Evolutionary conservation across 768 basidiomycete genomes (phyloP).

Genomic region (Rhodotorula diobovata): DNA sequence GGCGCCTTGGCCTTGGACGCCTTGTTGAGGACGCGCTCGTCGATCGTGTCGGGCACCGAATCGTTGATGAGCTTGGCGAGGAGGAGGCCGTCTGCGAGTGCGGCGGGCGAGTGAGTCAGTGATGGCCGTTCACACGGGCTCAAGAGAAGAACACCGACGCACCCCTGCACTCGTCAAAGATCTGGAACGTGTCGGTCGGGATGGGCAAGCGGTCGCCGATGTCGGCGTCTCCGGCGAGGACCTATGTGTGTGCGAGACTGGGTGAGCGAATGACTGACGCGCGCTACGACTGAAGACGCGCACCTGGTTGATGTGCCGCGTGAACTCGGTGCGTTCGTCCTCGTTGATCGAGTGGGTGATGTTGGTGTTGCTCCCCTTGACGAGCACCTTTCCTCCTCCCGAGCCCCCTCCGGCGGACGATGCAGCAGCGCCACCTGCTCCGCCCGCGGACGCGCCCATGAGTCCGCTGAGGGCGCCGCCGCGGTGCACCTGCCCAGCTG

Average conservation of each 20-base stretch:
- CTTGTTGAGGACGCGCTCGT: constrained; percentile 95
- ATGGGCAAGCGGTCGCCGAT: constrained; percentile 78
- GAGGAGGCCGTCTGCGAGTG: constrained; percentile 70
- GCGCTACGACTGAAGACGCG: too few species aligned
- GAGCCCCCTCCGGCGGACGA: background rate
- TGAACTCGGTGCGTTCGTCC: constrained; percentile 90
- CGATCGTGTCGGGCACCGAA: constrained; percentile 98
- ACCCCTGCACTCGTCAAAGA: constrained; percentile 88
- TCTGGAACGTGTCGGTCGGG: constrained; percentile 93
- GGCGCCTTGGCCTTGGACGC: constrained; percentile 61
- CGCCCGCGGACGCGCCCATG: constrained; percentile 6
- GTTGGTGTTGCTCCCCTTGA: constrained; percentile 89
- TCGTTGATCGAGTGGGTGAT: constrained; percentile 97
- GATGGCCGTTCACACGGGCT: background rate
- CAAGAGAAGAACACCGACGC: background rate
- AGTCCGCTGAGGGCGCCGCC: constrained; percentile 38
- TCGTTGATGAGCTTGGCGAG: constrained; percentile 99
- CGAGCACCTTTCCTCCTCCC: constrained; percentile 72
- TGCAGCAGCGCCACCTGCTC: background rate
- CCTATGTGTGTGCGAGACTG: too few species aligned
- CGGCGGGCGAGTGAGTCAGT: background rate
- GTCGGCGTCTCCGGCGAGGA: constrained; percentile 85
- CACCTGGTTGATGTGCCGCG: constrained; percentile 95
- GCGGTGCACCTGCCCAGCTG: constrained; percentile 34
- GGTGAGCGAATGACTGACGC: too few species aligned